phyloP scores from a whole-genome alignment of 768 basidiomycete genomes.

The Lactifluus echinatus region DNA sequence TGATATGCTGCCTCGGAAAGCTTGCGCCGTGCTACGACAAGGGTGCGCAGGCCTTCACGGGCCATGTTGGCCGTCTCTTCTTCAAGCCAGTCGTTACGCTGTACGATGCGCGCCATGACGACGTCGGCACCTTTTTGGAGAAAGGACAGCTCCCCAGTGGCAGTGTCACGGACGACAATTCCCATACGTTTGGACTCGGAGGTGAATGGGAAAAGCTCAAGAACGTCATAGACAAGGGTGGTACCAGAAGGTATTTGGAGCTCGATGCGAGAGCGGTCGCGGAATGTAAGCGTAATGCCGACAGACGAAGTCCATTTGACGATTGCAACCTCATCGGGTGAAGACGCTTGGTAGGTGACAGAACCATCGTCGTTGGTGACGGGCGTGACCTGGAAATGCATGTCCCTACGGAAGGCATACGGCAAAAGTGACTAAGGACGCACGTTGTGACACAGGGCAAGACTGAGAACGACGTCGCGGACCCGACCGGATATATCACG shows the following conservation, averaged over 20 bases:
- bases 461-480: constrained; percentile 83
- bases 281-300: constrained; percentile 78
- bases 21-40: constrained; percentile 83
- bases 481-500: constrained; percentile 93
- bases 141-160: constrained; percentile 75
- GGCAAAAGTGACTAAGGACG: constrained; percentile 22
- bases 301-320: constrained; percentile 96
- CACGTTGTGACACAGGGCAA: constrained; percentile 95
- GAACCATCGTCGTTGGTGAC: constrained; percentile 90
- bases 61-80: constrained; percentile 99
- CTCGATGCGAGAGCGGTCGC: constrained; percentile 87
- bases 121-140: constrained; percentile 97
- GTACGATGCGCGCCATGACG: constrained; percentile 94
- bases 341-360: constrained; percentile 96
- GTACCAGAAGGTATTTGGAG: constrained; percentile 63
- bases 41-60: constrained; percentile 85
- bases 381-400: constrained; percentile 70
- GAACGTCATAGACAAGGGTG: constrained; percentile 67
- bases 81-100: constrained; percentile 97
- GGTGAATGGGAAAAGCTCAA: constrained; percentile 96
- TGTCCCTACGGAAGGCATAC: background rate
- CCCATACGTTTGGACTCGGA: constrained; percentile 99
- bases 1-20: constrained; percentile 60
- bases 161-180: constrained; percentile 79
- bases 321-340: constrained; percentile 98